Evolutionary conservation across 768 basidiomycete species (phyloP), one percentile per base, ranked within the genome.

Genomic region (Lactarius indigo): DNA sequence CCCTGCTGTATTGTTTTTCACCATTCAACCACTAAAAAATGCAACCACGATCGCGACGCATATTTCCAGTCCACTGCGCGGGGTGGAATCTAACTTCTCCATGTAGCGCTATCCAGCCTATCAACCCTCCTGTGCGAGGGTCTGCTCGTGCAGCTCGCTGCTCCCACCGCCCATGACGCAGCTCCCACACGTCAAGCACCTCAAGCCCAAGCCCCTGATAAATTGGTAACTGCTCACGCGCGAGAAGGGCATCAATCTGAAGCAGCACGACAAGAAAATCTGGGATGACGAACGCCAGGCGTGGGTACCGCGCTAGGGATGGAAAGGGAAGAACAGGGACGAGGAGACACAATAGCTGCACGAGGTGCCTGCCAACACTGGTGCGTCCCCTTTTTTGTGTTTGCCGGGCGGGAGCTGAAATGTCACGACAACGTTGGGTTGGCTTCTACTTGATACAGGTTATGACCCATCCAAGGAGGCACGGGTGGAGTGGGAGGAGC

Each of bases 271-370:
- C n/a, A n/a, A n/a, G n/a, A n/a, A n/a, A n/a, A n/a, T n/a, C n/a
- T n/a, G n/a, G n/a, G n/a, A n/a, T n/a, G n/a, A n/a, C n/a, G n/a
- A n/a, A n/a, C n/a, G n/a, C n/a, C n/a, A n/a, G n/a, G n/a, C n/a
- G n/a, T n/a, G 92, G 90, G 90, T 96, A 5, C 83, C 88, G 66
- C 81, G 92, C 55, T 98, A 96, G 96, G 96, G 97, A 0, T 84
- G 84, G 73, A 84, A 86, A 63, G 91, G 94, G 9, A 94, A 93
- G 81, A 98, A 97, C 75, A 96, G 86, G 80, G 84, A 93, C 69
- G 76, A 78, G 26, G 94, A 97, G 79, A 84, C 84, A 7, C 90
- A 94, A 75, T 98, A 96, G 96, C 82, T 96, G 64, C 87, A 90
- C 60, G 95, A 96, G 76, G 91, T 99, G 57, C 92, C 92, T 73